Evolutionary conservation across 75 land plant species (phyloP), one percentile per base, ranked within the genome.

Genomic region (Cryptomeria japonica): DNA sequence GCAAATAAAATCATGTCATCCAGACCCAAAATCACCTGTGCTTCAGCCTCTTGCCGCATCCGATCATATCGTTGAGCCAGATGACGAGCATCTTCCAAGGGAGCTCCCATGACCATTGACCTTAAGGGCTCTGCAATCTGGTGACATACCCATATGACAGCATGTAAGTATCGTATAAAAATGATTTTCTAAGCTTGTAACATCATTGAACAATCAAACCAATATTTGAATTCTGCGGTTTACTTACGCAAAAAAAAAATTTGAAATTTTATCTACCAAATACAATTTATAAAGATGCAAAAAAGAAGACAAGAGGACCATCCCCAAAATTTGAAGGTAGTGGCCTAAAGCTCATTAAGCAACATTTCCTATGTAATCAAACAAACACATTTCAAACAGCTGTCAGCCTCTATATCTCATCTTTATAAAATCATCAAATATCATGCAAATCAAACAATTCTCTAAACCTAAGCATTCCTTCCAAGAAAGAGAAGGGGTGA

Each of bases 21-120:
- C 22, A 18, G 44, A n/a, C 39, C 15, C 19, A 86, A n/a, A 39
- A 3, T 87, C 42, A 90, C 91, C 90, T 90, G 91, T 19, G 90
- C 88, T 77, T 92, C 93, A 70, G 92, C 93, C 41, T 92, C 93
- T 49, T 92, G 93, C 5, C 90, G 92, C 56, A 92, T 75, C 5
- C 92, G 86, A 31, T 92, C 93, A 84, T 92, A 91, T 53, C 88
- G 39, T 61, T 92, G 93, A 64, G 87, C 86, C 42, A 92, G 84
- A 76, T 91, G 90, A 51, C 92, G 84, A 5, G 93, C 93, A 88
- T 92, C 93, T 61, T 92, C 90, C 47, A 92, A 84, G 53, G 92
- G 93, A 28, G 93, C 88, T n/a, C 92, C 93, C 88, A 88, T 91
- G 38, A 91, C 90, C 93, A 92, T 92, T 13, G 92, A 92, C 88